Base-by-base conservation (phyloP, 441 rosid species). In the Melastoma candidum region DNA sequence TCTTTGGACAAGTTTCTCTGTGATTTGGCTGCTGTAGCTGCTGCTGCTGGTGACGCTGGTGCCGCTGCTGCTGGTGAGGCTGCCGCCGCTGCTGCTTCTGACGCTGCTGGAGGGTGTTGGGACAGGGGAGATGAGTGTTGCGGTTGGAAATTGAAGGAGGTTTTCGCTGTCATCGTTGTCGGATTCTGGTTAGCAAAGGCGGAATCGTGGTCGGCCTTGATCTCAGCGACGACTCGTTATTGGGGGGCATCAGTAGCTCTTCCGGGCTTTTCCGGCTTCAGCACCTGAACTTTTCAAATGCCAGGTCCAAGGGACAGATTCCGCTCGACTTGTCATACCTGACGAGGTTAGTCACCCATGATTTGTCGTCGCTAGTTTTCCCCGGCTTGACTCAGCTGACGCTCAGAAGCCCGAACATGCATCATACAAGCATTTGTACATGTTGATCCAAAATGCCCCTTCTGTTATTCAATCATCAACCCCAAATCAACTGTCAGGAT, bases 221-320 rank as follows among this genome's bases (percentile, higher is more conserved):
- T 58, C 67, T 79, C 62, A 75, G 61, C 68, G 14, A 11, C 1
- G 68, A 76, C 48, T 46, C 48, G 0, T 70, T 82, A 39, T 26
- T 56, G 0, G 56, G 63, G 4, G 76, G 71, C 25, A 41, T 71
- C n/a, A 50, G 65, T 3, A 47, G 50, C 12, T 56, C 71, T 46
- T 60, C 55, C 1, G 24, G 36, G 1, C 69, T 78, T 6, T 72
- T 74, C 70, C 10, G 24, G 12, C 70, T 79, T 44, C 60, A n/a
- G 25, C 2, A 61, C 59, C 69, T 80, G 46, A 77, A 77, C 44
- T 54, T 80, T 36, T 77, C 80, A 2, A 58, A 51, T 45, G 66
- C 76, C 2, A 79, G 77, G 44, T 60, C 75, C 7, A n/a, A 3
- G 0, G 76, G 78, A 14, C 76, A 78, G 51, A 14, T 78, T 48